Base-by-base conservation (phyloP, 2,329 filamentous ascomycete genomes). In the Macroventuria anomochaeta region DNA sequence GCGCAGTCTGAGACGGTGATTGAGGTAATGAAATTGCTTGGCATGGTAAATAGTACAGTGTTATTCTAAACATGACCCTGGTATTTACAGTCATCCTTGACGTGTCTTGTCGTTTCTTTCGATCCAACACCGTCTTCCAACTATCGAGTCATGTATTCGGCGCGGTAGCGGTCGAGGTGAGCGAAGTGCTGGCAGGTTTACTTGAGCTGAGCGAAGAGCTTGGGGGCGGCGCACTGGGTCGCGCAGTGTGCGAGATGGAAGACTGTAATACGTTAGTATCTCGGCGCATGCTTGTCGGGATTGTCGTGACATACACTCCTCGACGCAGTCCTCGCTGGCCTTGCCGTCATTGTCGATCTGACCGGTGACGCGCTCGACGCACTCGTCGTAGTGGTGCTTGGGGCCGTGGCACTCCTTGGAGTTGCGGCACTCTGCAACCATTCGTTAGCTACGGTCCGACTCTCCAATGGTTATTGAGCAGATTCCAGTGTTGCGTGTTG, bases 381-480 rank as follows among this genome's bases (percentile, higher is more conserved):
- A 99, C 81, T 97, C 91, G 65, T 97, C 93, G 77, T 89, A 97
- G 85, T 99, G 95, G 84, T 97, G 93, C 87, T 97, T 99, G 74
- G 86, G 85, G 55, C 89, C 88, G 58, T 88, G 83, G 81, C 95
- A 99, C 78, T 90, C 82, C 77, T 88, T 84, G 63, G 92, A 92
- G 77, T 93, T 86, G 79, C 86, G 85, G 85, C 95, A 99, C 75
- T 96, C 95, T 97, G 78, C 66, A 33, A 31, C 28, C 64, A 56
- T 68, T 49, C 29, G 56, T 63, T 57, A 70, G 65, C 57, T 38
- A 18, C 40, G 17, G 28, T 33, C 56, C 50, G 41, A 43, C 58
- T 43, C 32, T 18, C 40, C 3, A 29, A 36, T 55, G 52, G 17
- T 21, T 20, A 25, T 38, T 10, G 13, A 29, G 29, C 40, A 6